Evolutionary conservation across 495 filamentous ascomycete genomes (phyloP).

Genomic region (Podospora pseudoanserina): DNA sequence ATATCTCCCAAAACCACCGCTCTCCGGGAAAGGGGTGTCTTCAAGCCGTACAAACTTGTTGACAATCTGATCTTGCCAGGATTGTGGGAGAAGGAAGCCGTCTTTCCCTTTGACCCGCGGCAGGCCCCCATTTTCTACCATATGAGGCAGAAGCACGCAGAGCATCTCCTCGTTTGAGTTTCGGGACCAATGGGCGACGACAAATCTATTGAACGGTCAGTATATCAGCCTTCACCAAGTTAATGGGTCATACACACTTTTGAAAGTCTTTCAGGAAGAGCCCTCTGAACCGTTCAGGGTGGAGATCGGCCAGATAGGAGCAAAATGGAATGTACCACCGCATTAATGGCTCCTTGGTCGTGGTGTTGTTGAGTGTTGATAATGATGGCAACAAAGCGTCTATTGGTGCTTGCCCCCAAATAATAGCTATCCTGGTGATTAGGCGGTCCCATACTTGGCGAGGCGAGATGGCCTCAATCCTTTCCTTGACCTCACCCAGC

Average conservation of each 20-base stretch:
- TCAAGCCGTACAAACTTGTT: conserved; percentile 58
- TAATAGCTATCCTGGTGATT: conserved; percentile 62
- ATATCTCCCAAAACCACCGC: conserved; percentile 48
- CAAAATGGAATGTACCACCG: conserved; percentile 79
- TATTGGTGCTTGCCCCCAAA: conserved; percentile 72
- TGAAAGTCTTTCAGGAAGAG: conserved; percentile 78
- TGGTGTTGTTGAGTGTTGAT: conserved; percentile 56
- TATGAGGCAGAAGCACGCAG: conserved; percentile 63
- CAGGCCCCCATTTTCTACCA: conserved; percentile 55
- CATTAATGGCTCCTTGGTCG: conserved; percentile 60
- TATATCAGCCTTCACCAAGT: not conserved
- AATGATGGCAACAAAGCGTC: conserved; percentile 70
- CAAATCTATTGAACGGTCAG: conserved; percentile 52
- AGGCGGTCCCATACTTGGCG: conserved; percentile 51
- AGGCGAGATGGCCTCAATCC: conserved; percentile 40
- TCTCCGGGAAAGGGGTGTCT: conserved; percentile 54
- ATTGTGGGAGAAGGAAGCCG: conserved; percentile 57
- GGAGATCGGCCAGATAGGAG: conserved; percentile 68
- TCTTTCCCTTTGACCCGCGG: conserved; percentile 48
- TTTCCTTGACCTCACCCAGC: conserved; percentile 31
- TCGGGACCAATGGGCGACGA: conserved; percentile 66
- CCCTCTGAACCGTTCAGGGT: conserved; percentile 69
- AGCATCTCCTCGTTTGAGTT: conserved; percentile 61
- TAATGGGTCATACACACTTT: conserved; percentile 47
- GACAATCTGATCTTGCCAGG: conserved; percentile 67